A percentile compares a stretch with the other conserved stretches of the same genome.
These are phyloP conservation scores for Speleostelium caveatum DNA, from an alignment of 78 protist genomes.

Conservation along the genomic window DNA sequence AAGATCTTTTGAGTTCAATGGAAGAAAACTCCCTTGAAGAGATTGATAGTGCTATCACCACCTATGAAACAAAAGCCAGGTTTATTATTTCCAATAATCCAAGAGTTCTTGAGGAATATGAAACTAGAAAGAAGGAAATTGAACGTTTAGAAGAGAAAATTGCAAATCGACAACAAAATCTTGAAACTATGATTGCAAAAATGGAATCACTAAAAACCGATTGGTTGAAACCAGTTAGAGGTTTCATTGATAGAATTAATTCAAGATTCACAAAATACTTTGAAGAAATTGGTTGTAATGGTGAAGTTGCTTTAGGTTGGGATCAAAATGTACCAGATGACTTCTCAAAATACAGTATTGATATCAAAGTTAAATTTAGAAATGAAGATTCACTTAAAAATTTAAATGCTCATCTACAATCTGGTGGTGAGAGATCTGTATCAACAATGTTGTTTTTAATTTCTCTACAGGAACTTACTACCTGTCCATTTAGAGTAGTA, in stretches of 20 bases:
- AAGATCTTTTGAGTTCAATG: neutral
- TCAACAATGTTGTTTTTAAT: conserved; percentile 93
- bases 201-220: conserved; percentile 14
- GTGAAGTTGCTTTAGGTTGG: conserved; percentile 79
- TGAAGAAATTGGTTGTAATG: conserved; percentile 68
- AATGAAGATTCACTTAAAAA: conserved; percentile 46
- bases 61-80: neutral
- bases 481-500: conserved; percentile 94
- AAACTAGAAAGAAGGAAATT: conserved; percentile 67
- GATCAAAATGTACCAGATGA: conserved; percentile 66
- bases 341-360: conserved; percentile 77
- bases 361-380: conserved; percentile 88
- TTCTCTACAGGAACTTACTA: conserved; percentile 86
- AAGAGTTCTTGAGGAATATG: conserved; percentile 73
- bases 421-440: conserved; percentile 95
- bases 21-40: conserved; percentile 10
- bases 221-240: conserved; percentile 55
- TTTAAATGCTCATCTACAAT: conserved; percentile 80
- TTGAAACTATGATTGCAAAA: neutral
- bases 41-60: conserved; percentile 36
- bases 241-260: conserved; percentile 36
- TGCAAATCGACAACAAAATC: neutral
- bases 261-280: conserved; percentile 65
- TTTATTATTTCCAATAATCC: conserved; percentile 62
- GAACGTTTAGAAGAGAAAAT: neutral